These are phyloP conservation scores for Coniochaeta hoffmannii DNA, from an alignment of 2,329 filamentous ascomycete genomes.

Conservation along the genomic window DNA sequence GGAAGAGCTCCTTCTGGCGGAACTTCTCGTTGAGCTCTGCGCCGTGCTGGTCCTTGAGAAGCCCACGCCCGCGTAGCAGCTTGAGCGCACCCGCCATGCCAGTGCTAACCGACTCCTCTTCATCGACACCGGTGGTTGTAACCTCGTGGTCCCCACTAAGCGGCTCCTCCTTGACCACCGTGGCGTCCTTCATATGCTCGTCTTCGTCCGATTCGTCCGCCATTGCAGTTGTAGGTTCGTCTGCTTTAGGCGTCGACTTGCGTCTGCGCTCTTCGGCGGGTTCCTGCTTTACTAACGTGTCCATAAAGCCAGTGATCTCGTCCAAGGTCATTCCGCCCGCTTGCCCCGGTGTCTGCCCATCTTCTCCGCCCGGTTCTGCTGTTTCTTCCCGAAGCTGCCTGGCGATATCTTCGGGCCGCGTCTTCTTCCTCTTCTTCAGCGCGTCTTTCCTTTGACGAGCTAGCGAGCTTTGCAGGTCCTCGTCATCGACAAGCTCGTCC, in stretches of 20 bases:
- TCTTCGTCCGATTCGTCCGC: slow-evolving; percentile 34
- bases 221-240: slow-evolving; percentile 34
- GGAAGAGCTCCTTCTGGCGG: slow-evolving; percentile 68
- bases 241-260: slow-evolving; percentile 29
- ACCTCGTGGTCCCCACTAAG: slow-evolving; percentile 33
- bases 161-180: slow-evolving; percentile 40
- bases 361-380: slow-evolving; percentile 33
- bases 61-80: slow-evolving; percentile 76
- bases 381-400: slow-evolving; percentile 66
- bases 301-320: slow-evolving; percentile 91
- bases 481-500: slow-evolving; percentile 75
- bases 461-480: slow-evolving; percentile 81
- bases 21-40: slow-evolving; percentile 58
- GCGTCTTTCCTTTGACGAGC: slow-evolving; percentile 76
- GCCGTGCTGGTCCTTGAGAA: slow-evolving; percentile 60
- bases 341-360: slow-evolving; percentile 31
- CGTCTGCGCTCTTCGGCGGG: slow-evolving; percentile 44
- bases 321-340: slow-evolving; percentile 75
- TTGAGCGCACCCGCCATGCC: slow-evolving; percentile 78
- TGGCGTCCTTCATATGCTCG: slow-evolving; percentile 40
- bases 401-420: slow-evolving; percentile 79
- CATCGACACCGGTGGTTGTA: slow-evolving; percentile 68
- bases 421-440: slow-evolving; percentile 86
- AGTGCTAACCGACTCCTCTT: slow-evolving; percentile 71
- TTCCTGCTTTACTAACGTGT: slow-evolving; percentile 67